These are phyloP conservation scores for Claviceps capensis DNA, from an alignment of 2,329 filamentous ascomycete genomes.

Conservation along the genomic window DNA sequence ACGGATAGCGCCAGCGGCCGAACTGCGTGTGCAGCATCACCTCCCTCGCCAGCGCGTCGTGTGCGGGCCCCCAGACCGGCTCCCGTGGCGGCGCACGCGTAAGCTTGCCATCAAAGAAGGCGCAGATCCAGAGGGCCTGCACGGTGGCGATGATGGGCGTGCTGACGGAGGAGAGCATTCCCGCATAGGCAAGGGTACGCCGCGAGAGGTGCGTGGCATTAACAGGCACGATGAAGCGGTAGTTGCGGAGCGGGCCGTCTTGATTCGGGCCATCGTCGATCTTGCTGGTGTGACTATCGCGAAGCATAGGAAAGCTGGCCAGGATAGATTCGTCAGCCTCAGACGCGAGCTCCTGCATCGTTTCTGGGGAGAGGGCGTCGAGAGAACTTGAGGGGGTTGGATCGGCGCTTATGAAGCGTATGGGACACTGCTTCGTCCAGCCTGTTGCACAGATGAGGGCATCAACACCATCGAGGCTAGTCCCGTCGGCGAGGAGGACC, in stretches of 20 bases:
- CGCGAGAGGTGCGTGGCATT: neutral
- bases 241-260: neutral
- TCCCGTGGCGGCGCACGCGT: neutral
- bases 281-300: neutral
- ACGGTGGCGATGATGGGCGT: neutral
- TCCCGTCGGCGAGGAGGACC: conserved; percentile 29
- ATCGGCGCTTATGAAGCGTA: conserved; percentile 24
- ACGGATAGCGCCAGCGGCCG: conserved; percentile 55
- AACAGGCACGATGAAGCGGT: conserved; percentile 1
- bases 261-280: neutral
- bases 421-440: conserved; percentile 31
- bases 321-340: conserved; percentile 1
- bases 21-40: conserved; percentile 54
- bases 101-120: conserved; percentile 2
- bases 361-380: neutral
- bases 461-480: conserved; percentile 25
- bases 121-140: conserved; percentile 1
- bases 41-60: conserved; percentile 33
- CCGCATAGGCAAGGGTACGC: neutral
- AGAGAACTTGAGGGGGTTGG: neutral
- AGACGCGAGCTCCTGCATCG: neutral
- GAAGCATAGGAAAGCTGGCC: neutral
- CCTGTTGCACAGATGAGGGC: conserved; percentile 38
- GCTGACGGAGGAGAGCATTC: neutral
- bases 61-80: neutral